Evolutionary conservation across 1,139 yeast species (phyloP).

Genomic region (Saccharomycopsis hybrid): DNA sequence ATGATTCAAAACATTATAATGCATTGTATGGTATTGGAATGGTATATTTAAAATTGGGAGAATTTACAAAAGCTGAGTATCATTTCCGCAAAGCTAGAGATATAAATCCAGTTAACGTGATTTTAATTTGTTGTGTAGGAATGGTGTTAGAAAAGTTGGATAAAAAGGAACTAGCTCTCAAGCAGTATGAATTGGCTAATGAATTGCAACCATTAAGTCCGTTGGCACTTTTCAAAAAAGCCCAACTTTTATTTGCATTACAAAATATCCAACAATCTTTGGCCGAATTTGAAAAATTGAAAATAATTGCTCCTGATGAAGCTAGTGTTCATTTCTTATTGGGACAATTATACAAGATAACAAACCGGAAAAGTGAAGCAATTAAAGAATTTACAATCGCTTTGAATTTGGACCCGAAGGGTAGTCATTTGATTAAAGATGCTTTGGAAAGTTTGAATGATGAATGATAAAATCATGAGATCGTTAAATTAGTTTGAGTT

Average conservation of each 20-base stretch:
- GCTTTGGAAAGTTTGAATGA: slow-evolving; percentile 54
- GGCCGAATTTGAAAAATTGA: slow-evolving; percentile 64
- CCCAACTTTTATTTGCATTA: slow-evolving; percentile 69
- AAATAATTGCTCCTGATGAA: slow-evolving; percentile 75
- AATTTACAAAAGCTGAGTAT: slow-evolving; percentile 73
- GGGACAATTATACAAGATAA: slow-evolving; percentile 79
- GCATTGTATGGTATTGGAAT: slow-evolving; percentile 96
- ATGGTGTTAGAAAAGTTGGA: slow-evolving; percentile 82
- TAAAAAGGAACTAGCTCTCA: slow-evolving; percentile 63
- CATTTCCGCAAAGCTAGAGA: slow-evolving; percentile 84
- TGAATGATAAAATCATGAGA: not conserved
- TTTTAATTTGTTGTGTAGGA: slow-evolving; percentile 88
- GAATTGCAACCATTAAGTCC: slow-evolving; percentile 83
- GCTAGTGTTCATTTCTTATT: slow-evolving; percentile 86
- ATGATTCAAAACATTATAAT: slow-evolving; percentile 82
- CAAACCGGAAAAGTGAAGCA: slow-evolving; percentile 71
- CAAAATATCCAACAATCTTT: slow-evolving; percentile 69
- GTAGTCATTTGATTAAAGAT: slow-evolving; percentile 78
- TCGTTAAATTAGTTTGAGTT: no score
- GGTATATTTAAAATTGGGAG: slow-evolving; percentile 86
- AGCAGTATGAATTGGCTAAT: slow-evolving; percentile 79
- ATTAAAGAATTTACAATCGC: slow-evolving; percentile 86
- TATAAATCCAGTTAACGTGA: slow-evolving; percentile 86
- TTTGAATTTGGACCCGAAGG: slow-evolving; percentile 87
- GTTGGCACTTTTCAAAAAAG: slow-evolving; percentile 82